Base-by-base conservation (phyloP, 257 asterid species). In the Gentiana dahurica region DNA sequence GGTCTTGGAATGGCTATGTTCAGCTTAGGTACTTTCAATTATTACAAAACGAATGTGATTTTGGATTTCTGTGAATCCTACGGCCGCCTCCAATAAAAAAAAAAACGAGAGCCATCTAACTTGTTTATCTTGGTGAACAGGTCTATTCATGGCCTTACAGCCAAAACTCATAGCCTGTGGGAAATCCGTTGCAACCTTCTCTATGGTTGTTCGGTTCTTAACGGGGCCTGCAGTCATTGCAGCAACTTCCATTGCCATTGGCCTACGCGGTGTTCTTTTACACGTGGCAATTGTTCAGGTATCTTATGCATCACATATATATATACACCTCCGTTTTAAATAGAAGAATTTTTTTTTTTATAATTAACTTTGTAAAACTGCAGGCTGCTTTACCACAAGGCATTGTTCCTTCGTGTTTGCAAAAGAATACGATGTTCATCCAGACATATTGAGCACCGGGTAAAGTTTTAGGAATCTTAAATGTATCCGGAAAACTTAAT, bases 1-100 rank as follows among this genome's bases (percentile, higher is more conserved):
- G 98, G 98, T 24, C 91, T 87, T 59, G 98, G 98, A 64, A 90
- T 90, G 96, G 98, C 96, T 51, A 87, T 90, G 96, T 90, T 86
- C 69, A 90, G 96, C 69, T 76, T 86, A 70, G 95, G 95, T 83
- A 77, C 34, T 2, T 10, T 35, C 34, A 64, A 12, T 43, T 13
- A 5, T 11, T 39, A 5, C 7, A 3, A 10, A 6, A 57, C 10
- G 11, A 7, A 4, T 39, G 44, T 39, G 44, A 7, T 7, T 4
- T 4, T 39, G 44, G 44, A 39, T 3, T 7, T 3, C 44, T 39
- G 6, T 3, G 44, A 7, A 39, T 7, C 44, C 8, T 39, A 3
- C 8, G 6, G 4, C 44, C 44, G 8, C 1, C 8, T 39, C 44
- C 44, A 4, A 39, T 39, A 4, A 39, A 39, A 39, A 39, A 39